Percentiles rank a stretch among this genome's conserved stretches.
These are phyloP conservation scores for Capsicum rhomboideum DNA, from an alignment of 257 asterid species.

Conservation along the genomic window DNA sequence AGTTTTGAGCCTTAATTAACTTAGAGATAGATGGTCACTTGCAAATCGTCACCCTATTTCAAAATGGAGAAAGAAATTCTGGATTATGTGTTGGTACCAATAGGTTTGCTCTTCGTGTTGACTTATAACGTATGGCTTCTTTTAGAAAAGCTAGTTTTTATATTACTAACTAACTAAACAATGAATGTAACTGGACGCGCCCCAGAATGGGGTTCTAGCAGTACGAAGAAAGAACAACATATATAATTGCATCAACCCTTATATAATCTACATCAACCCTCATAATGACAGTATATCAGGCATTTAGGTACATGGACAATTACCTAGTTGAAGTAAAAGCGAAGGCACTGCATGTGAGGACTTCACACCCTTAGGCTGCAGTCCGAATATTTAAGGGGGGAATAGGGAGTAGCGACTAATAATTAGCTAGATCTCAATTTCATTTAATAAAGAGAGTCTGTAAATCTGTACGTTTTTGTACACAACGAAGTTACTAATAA, in stretches of 20 bases:
- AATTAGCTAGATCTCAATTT: neutral
- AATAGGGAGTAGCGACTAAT: neutral
- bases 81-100: conserved; percentile 67
- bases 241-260: conserved; percentile 83
- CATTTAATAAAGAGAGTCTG: neutral
- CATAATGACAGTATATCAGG: neutral
- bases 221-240: conserved; percentile 86
- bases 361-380: neutral
- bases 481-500: neutral
- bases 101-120: conserved; percentile 47
- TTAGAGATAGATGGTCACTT: too few species aligned
- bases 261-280: conserved; percentile 47
- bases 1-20: too few species aligned
- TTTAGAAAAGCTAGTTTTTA: neutral
- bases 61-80: conserved; percentile 47
- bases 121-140: conserved; percentile 77
- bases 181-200: conserved; percentile 32
- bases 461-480: neutral
- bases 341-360: neutral
- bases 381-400: neutral
- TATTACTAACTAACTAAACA: neutral
- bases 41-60: neutral
- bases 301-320: neutral
- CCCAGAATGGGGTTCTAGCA: conserved; percentile 61
- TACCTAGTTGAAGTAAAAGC: neutral